Evolutionary conservation across 345 rosid genomes (phyloP), one percentile per base, ranked within the genome.

Genomic region (Erodium maritimum): DNA sequence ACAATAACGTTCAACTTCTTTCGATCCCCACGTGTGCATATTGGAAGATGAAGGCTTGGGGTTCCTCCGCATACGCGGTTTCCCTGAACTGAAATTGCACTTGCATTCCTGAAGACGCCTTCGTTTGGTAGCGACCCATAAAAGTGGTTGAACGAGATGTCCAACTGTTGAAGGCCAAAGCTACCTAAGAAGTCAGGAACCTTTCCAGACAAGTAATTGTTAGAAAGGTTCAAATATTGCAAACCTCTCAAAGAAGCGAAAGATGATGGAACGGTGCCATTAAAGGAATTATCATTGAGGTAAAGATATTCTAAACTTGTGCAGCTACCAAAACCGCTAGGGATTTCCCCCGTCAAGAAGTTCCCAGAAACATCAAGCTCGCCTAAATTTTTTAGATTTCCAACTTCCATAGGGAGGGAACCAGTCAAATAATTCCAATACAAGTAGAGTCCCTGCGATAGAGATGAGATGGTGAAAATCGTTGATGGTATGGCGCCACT

Each of bases 191-290:
- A 64, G 34, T 11, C 7, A 1, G 73, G 65, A 54, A 69, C 65
- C 48, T 29, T 18, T 8, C 66, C 69, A 0, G 65, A 7, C 12
- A 69, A 48, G 5, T 55, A 55, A 58, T 69, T 69, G 5, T 53
- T 9, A 22, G 73, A 69, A 56, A 69, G 69, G 34, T 69, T 65
- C 7, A 70, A 56, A 8, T 34, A 52, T 21, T 54, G 19, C 1
- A 69, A 37, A 0, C 58, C 73, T 65, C 21, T 55, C 21, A 65
- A 21, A 17, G 57, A 55, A 21, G 12, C 50, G 5, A 54, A 0
- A 13, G 63, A 64, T 51, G 33, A 22, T 42, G 73, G 69, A 55
- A 70, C 54, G 54, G 57, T 2, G 5, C 73, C 73, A 11, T 24
- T 19, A 22, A 70, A 65, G 2, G 1, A 34, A 52, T 65, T 70